Percentiles rank a stretch among this genome's conserved stretches.
Conservation (phyloP, 2,329 filamentous ascomycete species). For the Alternaria sp. region DNA sequence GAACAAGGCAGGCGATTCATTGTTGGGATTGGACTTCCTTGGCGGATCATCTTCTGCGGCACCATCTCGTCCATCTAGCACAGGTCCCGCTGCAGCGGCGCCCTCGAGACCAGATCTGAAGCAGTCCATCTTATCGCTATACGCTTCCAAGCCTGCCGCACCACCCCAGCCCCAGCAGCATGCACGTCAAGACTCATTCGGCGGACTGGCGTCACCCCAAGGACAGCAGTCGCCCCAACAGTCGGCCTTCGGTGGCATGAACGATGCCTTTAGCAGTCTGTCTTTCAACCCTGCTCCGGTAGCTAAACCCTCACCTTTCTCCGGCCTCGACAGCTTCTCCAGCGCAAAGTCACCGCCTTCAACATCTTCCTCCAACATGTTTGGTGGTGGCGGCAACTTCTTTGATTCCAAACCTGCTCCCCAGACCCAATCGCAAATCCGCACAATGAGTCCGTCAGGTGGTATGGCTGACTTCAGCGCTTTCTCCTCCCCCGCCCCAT, state of each 20-base stretch:
- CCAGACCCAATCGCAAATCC: slow-evolving; percentile 51
- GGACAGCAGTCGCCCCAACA: slow-evolving; percentile 44
- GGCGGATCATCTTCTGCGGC: slow-evolving; percentile 72
- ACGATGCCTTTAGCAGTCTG: slow-evolving; percentile 79
- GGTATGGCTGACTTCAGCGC: slow-evolving; percentile 70
- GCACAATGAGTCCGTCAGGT: slow-evolving; percentile 62
- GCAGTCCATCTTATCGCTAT: slow-evolving; percentile 94
- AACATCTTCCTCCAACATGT: slow-evolving; percentile 56
- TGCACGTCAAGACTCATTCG: slow-evolving; percentile 57
- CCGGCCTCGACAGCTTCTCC: slow-evolving; percentile 64
- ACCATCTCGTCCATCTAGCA: slow-evolving; percentile 79
- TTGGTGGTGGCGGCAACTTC: slow-evolving; percentile 76
- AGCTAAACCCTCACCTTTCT: slow-evolving; percentile 69
- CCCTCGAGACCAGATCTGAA: slow-evolving; percentile 92
- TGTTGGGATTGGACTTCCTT: slow-evolving; percentile 92
- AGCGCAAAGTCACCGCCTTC: slow-evolving; percentile 44
- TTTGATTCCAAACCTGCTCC: slow-evolving; percentile 72
- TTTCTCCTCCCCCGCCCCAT: slow-evolving; percentile 60
- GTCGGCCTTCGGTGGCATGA: slow-evolving; percentile 68
- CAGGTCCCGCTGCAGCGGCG: slow-evolving; percentile 64
- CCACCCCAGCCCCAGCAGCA: slow-evolving; percentile 59
- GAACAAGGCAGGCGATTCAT: slow-evolving; percentile 80
- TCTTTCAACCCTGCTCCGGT: slow-evolving; percentile 61
- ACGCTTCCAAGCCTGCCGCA: slow-evolving; percentile 80
- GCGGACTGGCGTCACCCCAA: slow-evolving; percentile 56